Conservation (phyloP, 495 filamentous ascomycete genomes). For the Penicillium lividum region DNA sequence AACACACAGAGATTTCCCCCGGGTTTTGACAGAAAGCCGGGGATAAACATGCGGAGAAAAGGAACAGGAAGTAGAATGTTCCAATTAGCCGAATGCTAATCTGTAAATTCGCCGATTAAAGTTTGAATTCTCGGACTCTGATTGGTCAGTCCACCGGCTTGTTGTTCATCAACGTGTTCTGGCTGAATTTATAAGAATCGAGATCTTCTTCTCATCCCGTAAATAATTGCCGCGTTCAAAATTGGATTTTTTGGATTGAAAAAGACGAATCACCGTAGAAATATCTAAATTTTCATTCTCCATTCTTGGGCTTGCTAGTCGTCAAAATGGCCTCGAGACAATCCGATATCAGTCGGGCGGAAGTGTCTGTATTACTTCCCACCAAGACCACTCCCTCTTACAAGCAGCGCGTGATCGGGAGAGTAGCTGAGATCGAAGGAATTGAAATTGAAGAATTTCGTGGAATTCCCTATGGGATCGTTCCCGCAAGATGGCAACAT, state of each 20-base stretch:
- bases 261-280: too few relatives aligned
- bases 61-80: too few relatives aligned
- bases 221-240: too few relatives aligned
- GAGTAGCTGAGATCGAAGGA: background rate
- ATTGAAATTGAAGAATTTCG: conserved; percentile 4
- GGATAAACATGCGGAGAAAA: background rate
- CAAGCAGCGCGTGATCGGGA: conserved; percentile 2
- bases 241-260: too few relatives aligned
- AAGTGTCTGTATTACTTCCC: background rate
- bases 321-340: background rate
- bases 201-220: too few relatives aligned
- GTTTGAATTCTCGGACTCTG: background rate
- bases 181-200: too few relatives aligned
- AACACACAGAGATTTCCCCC: background rate
- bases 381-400: background rate
- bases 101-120: background rate
- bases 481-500: background rate
- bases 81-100: background rate
- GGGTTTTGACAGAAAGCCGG: background rate
- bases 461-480: background rate
- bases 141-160: background rate
- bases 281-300: too few relatives aligned
- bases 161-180: background rate
- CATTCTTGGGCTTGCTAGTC: background rate
- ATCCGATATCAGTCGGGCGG: background rate